Evolutionary conservation across 768 basidiomycete species (phyloP).

Genomic region (Pholiota molesta): DNA sequence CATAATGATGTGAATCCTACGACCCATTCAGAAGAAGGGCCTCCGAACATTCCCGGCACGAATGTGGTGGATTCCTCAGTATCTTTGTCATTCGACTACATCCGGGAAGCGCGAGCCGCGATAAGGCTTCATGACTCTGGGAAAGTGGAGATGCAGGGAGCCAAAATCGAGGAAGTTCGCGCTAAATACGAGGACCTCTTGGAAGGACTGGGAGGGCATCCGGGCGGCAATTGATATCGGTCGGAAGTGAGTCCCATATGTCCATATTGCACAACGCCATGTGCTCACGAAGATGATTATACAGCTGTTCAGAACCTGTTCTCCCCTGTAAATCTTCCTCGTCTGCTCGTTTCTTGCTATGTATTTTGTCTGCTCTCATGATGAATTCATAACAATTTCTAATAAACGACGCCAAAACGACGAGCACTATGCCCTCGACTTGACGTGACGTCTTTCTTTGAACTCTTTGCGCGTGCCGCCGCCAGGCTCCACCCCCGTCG

Average conservation of each 20-base stretch:
- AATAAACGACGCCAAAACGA: no score
- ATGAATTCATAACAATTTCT: background rate
- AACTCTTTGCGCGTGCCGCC: no score
- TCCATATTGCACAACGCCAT: background rate
- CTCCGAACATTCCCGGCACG: background rate
- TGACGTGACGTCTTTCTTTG: no score
- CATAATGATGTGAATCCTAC: background rate
- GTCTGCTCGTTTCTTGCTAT: background rate
- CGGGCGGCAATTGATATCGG: conserved; percentile 3
- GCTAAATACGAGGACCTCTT: conserved; percentile 57
- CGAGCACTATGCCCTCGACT: no score
- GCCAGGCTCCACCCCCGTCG: background rate
- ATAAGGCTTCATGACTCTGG: conserved; percentile 55
- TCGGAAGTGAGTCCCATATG: conserved; percentile 1
- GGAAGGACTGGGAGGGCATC: conserved; percentile 29
- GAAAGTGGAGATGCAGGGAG: conserved; percentile 55
- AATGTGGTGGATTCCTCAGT: conserved; percentile 42
- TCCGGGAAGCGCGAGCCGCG: conserved; percentile 56
- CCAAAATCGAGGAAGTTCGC: conserved; percentile 58
- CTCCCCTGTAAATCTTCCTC: background rate
- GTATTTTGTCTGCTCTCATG: background rate
- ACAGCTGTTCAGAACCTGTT: background rate
- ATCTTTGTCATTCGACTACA: conserved; percentile 61
- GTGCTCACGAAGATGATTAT: background rate
- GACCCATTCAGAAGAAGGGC: conserved; percentile 6